Conservation (phyloP, 1,284 basidiomycete species). For the Apiotrichum gracile region DNA sequence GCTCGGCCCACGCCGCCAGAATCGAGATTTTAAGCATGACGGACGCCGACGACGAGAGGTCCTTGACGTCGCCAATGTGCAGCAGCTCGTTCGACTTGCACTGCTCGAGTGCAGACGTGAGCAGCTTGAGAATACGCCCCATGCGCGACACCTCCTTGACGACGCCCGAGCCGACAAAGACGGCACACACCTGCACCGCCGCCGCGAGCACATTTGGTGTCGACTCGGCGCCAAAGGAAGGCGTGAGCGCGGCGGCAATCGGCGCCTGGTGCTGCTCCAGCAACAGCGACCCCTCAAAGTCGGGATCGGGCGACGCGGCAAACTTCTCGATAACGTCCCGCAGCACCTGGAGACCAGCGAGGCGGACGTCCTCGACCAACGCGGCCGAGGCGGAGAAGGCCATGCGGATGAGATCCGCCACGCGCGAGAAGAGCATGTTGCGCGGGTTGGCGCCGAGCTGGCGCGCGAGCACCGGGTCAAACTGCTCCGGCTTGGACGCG, state of each 20-base stretch:
- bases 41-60: constrained; percentile 86
- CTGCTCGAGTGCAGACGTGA: constrained; percentile 83
- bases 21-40: constrained; percentile 93
- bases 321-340: constrained; percentile 93
- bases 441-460: constrained; percentile 30
- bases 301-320: constrained; percentile 78
- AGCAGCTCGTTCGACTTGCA: constrained; percentile 79
- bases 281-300: constrained; percentile 81
- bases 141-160: constrained; percentile 83
- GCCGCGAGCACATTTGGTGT: constrained; percentile 91
- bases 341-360: constrained; percentile 86
- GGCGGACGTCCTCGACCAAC: constrained; percentile 86
- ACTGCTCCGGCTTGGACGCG: constrained; percentile 71
- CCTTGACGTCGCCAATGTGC: constrained; percentile 77
- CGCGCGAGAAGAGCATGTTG: constrained; percentile 41
- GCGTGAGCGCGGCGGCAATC: constrained; percentile 95
- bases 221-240: constrained; percentile 89
- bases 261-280: constrained; percentile 99
- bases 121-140: constrained; percentile 87
- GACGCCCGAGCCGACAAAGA: constrained; percentile 93
- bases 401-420: constrained; percentile 84
- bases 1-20: constrained; percentile 90
- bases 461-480: constrained; percentile 64
- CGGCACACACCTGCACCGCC: constrained; percentile 88
- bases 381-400: constrained; percentile 96